Evolutionary conservation across 257 asterid species (phyloP).

Genomic region (Salvia splendens): DNA sequence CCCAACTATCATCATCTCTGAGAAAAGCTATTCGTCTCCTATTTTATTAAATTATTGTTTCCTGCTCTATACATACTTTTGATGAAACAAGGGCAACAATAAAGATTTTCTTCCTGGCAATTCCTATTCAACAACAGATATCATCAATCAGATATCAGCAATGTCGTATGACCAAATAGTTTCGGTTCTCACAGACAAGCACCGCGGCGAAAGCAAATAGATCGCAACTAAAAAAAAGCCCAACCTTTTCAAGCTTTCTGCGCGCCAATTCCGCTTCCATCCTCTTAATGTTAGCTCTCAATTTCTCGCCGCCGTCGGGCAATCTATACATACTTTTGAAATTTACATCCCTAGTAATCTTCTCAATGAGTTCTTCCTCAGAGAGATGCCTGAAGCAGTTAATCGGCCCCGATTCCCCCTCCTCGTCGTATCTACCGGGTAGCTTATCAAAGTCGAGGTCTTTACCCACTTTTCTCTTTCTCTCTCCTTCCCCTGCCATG

Average conservation of each 20-base stretch:
- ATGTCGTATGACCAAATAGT: slow-evolving; percentile 5
- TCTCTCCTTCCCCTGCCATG: slow-evolving; percentile 49
- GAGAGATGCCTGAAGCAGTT: not conserved
- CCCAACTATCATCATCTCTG: slow-evolving; percentile 6
- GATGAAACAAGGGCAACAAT: not conserved
- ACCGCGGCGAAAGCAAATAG: slow-evolving; percentile 15
- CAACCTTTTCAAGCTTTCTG: slow-evolving; percentile 45
- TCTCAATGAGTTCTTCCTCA: slow-evolving; percentile 24
- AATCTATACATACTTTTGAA: not conserved
- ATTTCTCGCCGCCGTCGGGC: slow-evolving; percentile 38
- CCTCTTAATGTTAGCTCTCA: slow-evolving; percentile 7
- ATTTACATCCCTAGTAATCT: slow-evolving; percentile 16
- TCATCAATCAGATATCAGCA: slow-evolving; percentile 10
- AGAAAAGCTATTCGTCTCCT: not conserved
- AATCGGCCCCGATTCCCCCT: slow-evolving; percentile 10
- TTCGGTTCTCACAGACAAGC: slow-evolving; percentile 15
- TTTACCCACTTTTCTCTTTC: slow-evolving; percentile 30
- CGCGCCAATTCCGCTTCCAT: slow-evolving; percentile 35
- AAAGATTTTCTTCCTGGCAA: not conserved
- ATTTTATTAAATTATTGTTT: not conserved
- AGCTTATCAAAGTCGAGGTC: slow-evolving; percentile 25
- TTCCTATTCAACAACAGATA: not conserved
- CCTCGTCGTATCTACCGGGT: slow-evolving; percentile 31
- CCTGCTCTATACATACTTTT: not conserved
- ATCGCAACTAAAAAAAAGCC: slow-evolving; percentile 28